These are phyloP conservation scores for Elsinoe australis DNA, from an alignment of 2,329 filamentous ascomycete species.

Conservation along the genomic window DNA sequence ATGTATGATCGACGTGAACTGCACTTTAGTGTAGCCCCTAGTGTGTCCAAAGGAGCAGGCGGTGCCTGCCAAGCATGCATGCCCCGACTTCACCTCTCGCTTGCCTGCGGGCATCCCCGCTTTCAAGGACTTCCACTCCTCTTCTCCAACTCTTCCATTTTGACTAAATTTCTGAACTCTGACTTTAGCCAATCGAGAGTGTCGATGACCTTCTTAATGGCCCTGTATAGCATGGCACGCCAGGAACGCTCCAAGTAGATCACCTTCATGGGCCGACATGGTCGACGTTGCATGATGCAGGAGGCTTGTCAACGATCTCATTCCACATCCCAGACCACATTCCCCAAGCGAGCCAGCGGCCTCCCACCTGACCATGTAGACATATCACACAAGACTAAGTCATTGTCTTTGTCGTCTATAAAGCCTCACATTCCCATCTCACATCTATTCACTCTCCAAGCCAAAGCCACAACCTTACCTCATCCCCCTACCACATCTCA, in stretches of 20 bases:
- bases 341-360: neutral
- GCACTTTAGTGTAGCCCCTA: no score
- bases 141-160: neutral
- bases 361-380: no score
- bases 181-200: no score
- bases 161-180: neutral
- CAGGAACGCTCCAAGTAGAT: neutral
- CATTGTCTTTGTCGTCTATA: neutral
- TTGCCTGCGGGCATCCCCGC: constrained; percentile 6
- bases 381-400: neutral
- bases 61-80: constrained; percentile 12
- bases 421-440: neutral
- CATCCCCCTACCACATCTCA: neutral
- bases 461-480: neutral
- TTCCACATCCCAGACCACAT: neutral
- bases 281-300: neutral
- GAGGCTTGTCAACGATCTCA: neutral
- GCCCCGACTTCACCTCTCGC: constrained; percentile 6
- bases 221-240: neutral
- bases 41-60: constrained; percentile 8
- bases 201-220: no score
- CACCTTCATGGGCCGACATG: neutral
- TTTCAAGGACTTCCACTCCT: neutral
- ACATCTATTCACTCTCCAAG: neutral
- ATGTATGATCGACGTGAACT: no score